Evolutionary conservation across 2,329 filamentous ascomycete genomes (phyloP), one percentile per base, ranked within the genome.

Genomic region (Cryphonectria carpinicola): DNA sequence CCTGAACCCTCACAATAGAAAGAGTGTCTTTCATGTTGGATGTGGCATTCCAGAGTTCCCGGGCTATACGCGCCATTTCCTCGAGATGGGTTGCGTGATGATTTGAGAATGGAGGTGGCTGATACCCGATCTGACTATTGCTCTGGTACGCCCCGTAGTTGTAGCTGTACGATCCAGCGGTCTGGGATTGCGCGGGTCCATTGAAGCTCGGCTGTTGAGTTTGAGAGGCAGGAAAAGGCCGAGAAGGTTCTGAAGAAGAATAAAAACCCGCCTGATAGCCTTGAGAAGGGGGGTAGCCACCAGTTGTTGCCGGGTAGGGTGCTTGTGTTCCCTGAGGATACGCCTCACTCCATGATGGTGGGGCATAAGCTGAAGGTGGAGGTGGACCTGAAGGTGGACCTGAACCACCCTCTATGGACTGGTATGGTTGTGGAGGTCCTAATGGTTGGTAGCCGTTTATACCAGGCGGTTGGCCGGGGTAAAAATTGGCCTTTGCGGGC

Each of bases 11-110:
- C 63, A 93, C 84, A 71, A 86, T 87, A 54, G 87, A 86, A 19
- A 89, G 86, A 22, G 93, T 80, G 66, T 89, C 86, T 74, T 88
- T 88, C 73, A 93, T 82, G 3, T 84, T 84, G 10, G 84, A 85
- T 2, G 90, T 86, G 32, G 83, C 80, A 72, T 87, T 86, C 91
- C 92, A 95, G 49, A 91, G 79, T 35, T 89, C 86, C 71, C 87
- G 85, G 5, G 88, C 86, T 76, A 86, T 84, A 58, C 80, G 82
- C 13, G 85, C 84, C 71, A 93, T 80, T 62, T 85, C 81, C 64
- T 88, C 84, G 10, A 89, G 79, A 73, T 87, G 85, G 25, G 76
- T 72, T 70, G 82, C 80, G 72, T 87, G 84, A 41, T 79, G 80
- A 67, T 82, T 82, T 74, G 81, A 81, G 77, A 82, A 73, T 1